These are phyloP conservation scores for Cordyceps tenuipes DNA, from an alignment of 2,329 filamentous ascomycete species.

Conservation along the genomic window DNA sequence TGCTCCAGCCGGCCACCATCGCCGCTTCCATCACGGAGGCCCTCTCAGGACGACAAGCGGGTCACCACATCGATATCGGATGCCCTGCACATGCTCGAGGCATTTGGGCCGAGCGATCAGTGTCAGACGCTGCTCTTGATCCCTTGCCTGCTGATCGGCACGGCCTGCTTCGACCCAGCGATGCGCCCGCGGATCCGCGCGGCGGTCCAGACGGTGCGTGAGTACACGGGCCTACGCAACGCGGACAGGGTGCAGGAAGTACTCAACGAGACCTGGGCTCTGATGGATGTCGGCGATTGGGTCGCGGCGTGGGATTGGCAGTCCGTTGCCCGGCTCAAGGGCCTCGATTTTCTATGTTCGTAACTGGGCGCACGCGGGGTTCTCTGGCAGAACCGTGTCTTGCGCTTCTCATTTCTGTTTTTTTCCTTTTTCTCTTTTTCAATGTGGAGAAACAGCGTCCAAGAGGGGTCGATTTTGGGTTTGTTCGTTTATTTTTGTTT, in stretches of 20 bases:
- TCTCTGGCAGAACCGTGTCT: background rate
- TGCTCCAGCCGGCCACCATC: constrained; percentile 24
- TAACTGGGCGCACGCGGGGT: constrained; percentile 17
- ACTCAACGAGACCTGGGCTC: constrained; percentile 50
- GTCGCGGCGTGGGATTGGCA: constrained; percentile 57
- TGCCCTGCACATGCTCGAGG: constrained; percentile 45
- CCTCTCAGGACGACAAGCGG: constrained; percentile 40
- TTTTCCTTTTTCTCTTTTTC: too few relatives aligned
- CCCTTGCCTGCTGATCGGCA: constrained; percentile 52
- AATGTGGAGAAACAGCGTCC: background rate
- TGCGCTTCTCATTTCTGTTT: too few relatives aligned
- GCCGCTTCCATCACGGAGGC: constrained; percentile 39
- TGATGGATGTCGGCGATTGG: constrained; percentile 52
- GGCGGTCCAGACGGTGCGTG: constrained; percentile 42
- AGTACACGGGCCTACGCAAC: constrained; percentile 53
- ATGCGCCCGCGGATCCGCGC: constrained; percentile 45
- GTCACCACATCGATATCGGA: constrained; percentile 49
- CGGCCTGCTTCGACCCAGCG: constrained; percentile 44
- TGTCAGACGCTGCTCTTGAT: constrained; percentile 52
- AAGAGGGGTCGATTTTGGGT: background rate
- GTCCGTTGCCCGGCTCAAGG: constrained; percentile 42
- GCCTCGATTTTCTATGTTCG: constrained; percentile 47
- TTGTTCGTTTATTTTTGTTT: background rate
- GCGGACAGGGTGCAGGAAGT: constrained; percentile 45
- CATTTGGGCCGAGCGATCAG: constrained; percentile 49